Evolutionary conservation across 2,329 filamentous ascomycete genomes (phyloP).

Genomic region (Hymenoscyphus linearis): DNA sequence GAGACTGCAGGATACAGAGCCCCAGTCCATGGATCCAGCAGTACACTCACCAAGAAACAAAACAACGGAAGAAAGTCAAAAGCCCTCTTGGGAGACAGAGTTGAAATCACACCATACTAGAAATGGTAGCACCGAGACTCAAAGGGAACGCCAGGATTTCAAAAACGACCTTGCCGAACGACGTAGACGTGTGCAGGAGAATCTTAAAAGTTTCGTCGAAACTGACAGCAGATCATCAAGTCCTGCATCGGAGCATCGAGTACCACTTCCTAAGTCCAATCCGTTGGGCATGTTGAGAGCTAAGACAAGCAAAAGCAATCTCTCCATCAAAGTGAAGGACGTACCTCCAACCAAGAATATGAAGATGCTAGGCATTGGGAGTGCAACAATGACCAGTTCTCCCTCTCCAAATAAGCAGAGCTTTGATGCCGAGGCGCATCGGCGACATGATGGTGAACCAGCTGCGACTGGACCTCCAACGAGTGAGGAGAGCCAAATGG

Average conservation of each 20-base stretch:
- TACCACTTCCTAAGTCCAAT: conserved; percentile 39
- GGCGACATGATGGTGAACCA: conserved; percentile 26
- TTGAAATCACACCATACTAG: conserved; percentile 37
- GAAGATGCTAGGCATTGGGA: conserved; percentile 56
- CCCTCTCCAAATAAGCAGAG: conserved; percentile 36
- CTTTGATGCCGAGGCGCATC: conserved; percentile 25
- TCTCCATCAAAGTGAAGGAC: conserved; percentile 45
- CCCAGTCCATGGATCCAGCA: conserved; percentile 12
- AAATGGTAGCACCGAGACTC: conserved; percentile 44
- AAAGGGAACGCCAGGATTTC: conserved; percentile 63
- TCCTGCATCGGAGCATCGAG: conserved; percentile 27
- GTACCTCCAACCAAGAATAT: conserved; percentile 47
- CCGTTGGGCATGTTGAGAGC: conserved; percentile 59
- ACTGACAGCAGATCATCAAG: conserved; percentile 45
- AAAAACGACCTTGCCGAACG: conserved; percentile 67
- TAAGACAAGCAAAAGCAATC: conserved; percentile 63
- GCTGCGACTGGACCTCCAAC: conserved; percentile 10
- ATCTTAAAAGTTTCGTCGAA: conserved; percentile 63
- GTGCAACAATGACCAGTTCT: conserved; percentile 37
- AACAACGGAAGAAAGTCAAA: conserved; percentile 9
- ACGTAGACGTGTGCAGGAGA: conserved; percentile 66
- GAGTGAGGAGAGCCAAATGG: background rate
- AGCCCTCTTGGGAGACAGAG: conserved; percentile 28
- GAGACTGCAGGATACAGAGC: conserved; percentile 10
- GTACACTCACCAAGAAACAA: conserved; percentile 16